phyloP scores from a whole-genome alignment of 768 basidiomycete species.

The Suillus lakei region DNA sequence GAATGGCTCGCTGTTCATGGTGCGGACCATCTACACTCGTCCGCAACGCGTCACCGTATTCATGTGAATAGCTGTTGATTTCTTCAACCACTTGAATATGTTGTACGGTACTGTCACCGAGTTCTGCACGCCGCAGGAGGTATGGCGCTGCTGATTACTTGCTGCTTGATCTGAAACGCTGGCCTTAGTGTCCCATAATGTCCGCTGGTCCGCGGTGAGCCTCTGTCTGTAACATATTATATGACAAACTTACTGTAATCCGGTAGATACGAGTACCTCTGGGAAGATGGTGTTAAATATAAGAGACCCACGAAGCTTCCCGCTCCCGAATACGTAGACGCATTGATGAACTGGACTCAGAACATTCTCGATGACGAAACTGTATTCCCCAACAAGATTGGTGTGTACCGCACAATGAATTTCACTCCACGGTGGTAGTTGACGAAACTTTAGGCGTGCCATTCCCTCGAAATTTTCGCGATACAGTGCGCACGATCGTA shows the following conservation, averaged over 20 bases:
- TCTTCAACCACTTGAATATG: constrained; percentile 99
- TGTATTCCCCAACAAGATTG: constrained; percentile 94
- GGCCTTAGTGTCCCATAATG: constrained; percentile 87
- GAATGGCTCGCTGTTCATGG: constrained; percentile 99
- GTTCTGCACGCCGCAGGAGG: constrained; percentile 95
- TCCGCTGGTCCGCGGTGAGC: constrained; percentile 90
- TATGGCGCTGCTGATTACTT: constrained; percentile 36
- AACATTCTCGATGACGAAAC: constrained; percentile 88
- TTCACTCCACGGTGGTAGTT: constrained; percentile 10
- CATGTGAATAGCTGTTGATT: constrained; percentile 81
- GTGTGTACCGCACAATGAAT: constrained; percentile 41
- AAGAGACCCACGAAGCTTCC: constrained; percentile 93
- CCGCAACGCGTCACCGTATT: constrained; percentile 4
- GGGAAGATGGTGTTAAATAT: constrained; percentile 90
- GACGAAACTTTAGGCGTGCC: constrained; percentile 67
- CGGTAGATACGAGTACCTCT: constrained; percentile 88
- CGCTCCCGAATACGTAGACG: constrained; percentile 96
- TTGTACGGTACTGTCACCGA: constrained; percentile 97
- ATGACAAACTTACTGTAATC: constrained; percentile 9
- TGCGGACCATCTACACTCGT: constrained; percentile 40
- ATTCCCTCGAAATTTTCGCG: constrained; percentile 88
- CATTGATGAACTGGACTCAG: constrained; percentile 99
- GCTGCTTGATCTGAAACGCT: constrained; percentile 13
- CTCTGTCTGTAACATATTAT: background rate
- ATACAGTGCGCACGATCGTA: constrained; percentile 90